Conservation (phyloP, 2,329 filamentous ascomycete genomes). For the Scolecobasidium constrictum region DNA sequence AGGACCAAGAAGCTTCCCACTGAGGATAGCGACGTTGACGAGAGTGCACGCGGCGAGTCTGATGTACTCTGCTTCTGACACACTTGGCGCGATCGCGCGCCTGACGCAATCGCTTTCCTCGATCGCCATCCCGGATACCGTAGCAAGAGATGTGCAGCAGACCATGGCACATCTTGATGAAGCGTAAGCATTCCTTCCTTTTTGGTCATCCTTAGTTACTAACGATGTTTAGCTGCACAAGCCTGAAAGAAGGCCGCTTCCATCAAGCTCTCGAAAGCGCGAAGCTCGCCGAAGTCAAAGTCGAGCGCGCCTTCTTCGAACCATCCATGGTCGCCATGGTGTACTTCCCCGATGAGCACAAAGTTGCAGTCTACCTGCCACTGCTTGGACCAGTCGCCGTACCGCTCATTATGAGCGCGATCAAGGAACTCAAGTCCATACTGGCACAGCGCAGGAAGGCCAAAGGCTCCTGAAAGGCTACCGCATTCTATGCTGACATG, state of each 20-base stretch:
- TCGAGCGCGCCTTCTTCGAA: constrained; percentile 93
- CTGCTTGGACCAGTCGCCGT: constrained; percentile 84
- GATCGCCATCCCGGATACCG: constrained; percentile 80
- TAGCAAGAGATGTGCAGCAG: constrained; percentile 73
- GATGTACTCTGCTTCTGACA: constrained; percentile 81
- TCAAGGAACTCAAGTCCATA: constrained; percentile 54
- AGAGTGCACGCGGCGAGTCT: constrained; percentile 80
- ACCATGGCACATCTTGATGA: constrained; percentile 68
- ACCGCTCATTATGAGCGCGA: constrained; percentile 68
- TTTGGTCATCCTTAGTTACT: too few relatives aligned
- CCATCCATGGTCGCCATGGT: constrained; percentile 98
- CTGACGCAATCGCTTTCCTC: constrained; percentile 74
- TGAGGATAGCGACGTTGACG: constrained; percentile 73
- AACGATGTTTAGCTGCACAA: constrained; percentile 45
- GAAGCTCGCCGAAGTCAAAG: constrained; percentile 74
- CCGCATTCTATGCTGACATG: too few relatives aligned
- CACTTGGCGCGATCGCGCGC: constrained; percentile 82
- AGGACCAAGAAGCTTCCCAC: constrained; percentile 64
- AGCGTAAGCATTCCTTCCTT: too few relatives aligned
- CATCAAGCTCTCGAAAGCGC: constrained; percentile 66
- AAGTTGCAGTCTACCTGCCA: constrained; percentile 90
- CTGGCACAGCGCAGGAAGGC: too few relatives aligned
- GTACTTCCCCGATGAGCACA: constrained; percentile 98
- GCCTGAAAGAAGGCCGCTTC: constrained; percentile 50
- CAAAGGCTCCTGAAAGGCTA: too few relatives aligned